phyloP scores from a whole-genome alignment of 192 early-diverging fungal genomes.

The Coemansia aciculifera region DNA sequence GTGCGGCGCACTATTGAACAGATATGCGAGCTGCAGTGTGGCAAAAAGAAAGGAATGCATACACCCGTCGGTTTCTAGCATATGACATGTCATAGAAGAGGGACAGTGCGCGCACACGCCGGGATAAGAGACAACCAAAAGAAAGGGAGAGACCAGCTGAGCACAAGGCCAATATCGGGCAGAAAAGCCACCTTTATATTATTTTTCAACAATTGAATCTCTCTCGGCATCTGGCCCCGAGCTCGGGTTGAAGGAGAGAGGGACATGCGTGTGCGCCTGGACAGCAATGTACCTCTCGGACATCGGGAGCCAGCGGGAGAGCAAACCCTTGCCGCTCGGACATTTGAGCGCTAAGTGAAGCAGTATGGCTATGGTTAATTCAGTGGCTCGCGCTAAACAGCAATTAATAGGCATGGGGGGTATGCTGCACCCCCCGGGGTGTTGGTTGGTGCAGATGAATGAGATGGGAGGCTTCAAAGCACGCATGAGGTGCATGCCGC shows the following conservation, averaged over 20 bases:
- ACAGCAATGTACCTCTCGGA: not conserved
- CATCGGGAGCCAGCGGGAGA: not conserved
- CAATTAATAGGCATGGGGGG: not conserved
- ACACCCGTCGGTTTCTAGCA: not conserved
- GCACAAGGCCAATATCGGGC: constrained; percentile 8
- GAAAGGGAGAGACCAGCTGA: not conserved
- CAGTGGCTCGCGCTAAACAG: not conserved
- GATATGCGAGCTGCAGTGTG: not conserved
- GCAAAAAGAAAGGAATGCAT: not conserved
- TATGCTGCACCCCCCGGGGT: not conserved
- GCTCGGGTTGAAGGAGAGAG: not conserved
- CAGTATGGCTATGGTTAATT: not conserved
- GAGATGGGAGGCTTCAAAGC: constrained; percentile 3
- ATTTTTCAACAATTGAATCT: constrained; percentile 1
- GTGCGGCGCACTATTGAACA: not conserved
- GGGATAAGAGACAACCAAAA: not conserved
- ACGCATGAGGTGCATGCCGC: constrained; percentile 8
- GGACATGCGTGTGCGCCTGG: not conserved
- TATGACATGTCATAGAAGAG: not conserved
- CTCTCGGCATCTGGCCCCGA: constrained; percentile 11
- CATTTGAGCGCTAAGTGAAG: not conserved
- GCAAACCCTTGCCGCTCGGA: not conserved
- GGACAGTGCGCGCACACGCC: not conserved
- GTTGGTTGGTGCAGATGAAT: not conserved
- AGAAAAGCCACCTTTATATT: constrained; percentile 8